phyloP scores from a whole-genome alignment of 495 filamentous ascomycete species.

The Acidomyces sp. region DNA sequence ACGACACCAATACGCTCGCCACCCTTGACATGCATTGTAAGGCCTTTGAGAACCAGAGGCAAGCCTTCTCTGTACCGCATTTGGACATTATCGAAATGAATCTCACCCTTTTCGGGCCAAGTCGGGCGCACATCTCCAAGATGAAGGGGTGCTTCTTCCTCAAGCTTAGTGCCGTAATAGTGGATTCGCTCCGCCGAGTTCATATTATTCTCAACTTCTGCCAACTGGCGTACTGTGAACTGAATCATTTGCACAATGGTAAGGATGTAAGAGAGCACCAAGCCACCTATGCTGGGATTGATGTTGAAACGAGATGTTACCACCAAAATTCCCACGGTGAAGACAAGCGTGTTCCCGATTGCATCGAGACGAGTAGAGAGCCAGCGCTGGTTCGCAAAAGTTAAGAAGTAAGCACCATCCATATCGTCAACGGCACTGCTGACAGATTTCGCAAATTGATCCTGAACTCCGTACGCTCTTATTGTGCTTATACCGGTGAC shows the following conservation, averaged over 20 bases:
- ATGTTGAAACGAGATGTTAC: slow-evolving; percentile 89
- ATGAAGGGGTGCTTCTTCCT: slow-evolving; percentile 75
- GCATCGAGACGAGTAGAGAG: slow-evolving; percentile 69
- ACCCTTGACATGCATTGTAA: slow-evolving; percentile 63
- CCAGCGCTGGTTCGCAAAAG: slow-evolving; percentile 90
- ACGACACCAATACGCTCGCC: slow-evolving; percentile 91
- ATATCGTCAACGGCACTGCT: slow-evolving; percentile 67
- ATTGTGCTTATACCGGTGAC: slow-evolving; percentile 73
- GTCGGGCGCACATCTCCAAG: slow-evolving; percentile 47
- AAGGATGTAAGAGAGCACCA: slow-evolving; percentile 86
- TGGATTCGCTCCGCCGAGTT: slow-evolving; percentile 88
- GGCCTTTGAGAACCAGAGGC: slow-evolving; percentile 68
- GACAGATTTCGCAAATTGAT: slow-evolving; percentile 57
- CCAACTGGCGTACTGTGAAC: slow-evolving; percentile 85
- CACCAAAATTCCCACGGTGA: slow-evolving; percentile 78
- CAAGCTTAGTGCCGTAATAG: slow-evolving; percentile 77
- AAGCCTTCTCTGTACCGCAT: slow-evolving; percentile 82
- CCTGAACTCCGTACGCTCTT: slow-evolving; percentile 70
- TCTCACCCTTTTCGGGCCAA: slow-evolving; percentile 80
- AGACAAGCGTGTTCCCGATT: slow-evolving; percentile 69
- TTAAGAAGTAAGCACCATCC: slow-evolving; percentile 87
- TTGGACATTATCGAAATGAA: slow-evolving; percentile 69
- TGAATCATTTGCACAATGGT: slow-evolving; percentile 93
- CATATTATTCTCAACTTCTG: slow-evolving; percentile 96
- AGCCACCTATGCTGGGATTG: slow-evolving; percentile 65